Evolutionary conservation across 805 yeast genomes (phyloP).

Genomic region (Lipomyces yamadae): DNA sequence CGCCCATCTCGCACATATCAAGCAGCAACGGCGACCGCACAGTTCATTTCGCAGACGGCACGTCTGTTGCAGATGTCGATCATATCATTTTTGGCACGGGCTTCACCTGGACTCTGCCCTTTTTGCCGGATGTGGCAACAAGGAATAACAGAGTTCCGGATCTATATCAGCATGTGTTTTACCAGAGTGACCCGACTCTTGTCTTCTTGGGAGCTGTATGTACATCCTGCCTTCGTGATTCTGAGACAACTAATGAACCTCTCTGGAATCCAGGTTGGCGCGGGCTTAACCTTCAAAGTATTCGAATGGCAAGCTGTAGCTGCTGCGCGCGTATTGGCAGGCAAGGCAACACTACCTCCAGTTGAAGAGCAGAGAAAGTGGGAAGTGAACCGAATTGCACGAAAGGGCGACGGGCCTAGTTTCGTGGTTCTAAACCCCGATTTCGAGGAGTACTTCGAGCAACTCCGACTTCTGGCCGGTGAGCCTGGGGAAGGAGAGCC

Average conservation of each 20-base stretch:
- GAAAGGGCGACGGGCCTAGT: constrained; percentile 1
- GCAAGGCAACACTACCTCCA: constrained; percentile 1
- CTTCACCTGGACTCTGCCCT: constrained; percentile 3
- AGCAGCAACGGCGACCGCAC: neutral
- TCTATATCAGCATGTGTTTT: constrained; percentile 3
- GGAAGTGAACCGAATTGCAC: constrained; percentile 3
- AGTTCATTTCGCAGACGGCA: neutral
- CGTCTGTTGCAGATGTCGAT: neutral
- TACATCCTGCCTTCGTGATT: neutral
- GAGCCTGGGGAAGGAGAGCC: neutral
- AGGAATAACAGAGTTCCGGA: constrained; percentile 3
- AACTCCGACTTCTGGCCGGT: neutral
- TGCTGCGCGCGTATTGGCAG: constrained; percentile 4
- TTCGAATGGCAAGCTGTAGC: constrained; percentile 1
- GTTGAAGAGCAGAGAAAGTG: constrained; percentile 4
- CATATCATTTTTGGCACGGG: constrained; percentile 1
- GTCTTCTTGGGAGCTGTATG: constrained; percentile 4
- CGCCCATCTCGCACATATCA: neutral
- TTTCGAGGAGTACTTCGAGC: constrained; percentile 4
- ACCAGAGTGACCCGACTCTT: constrained; percentile 2
- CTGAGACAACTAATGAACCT: neutral
- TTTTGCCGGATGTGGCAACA: constrained; percentile 3
- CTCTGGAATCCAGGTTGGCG: constrained; percentile 1
- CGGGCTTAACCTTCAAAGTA: constrained; percentile 3
- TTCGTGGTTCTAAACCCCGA: constrained; percentile 4